These are phyloP conservation scores for Beauveria sp. DNA, from an alignment of 2,329 filamentous ascomycete species.

Conservation along the genomic window DNA sequence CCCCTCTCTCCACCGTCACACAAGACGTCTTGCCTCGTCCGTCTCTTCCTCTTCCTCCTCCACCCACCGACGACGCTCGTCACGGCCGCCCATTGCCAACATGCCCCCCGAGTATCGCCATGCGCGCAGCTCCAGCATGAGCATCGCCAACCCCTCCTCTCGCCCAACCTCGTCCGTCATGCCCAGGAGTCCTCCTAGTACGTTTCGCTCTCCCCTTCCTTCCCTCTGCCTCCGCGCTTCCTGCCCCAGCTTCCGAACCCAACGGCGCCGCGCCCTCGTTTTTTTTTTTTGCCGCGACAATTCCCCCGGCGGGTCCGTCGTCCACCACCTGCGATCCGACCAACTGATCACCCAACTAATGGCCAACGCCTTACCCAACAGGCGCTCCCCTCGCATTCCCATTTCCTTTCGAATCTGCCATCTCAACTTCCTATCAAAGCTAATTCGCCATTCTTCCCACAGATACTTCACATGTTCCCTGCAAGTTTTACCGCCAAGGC, in stretches of 20 bases:
- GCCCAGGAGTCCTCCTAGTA: constrained; percentile 56
- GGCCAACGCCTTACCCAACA: constrained; percentile 13
- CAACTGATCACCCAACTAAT: background rate
- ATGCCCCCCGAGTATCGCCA: constrained; percentile 47
- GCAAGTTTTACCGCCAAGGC: constrained; percentile 98
- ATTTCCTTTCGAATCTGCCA: background rate
- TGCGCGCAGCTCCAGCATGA: constrained; percentile 50
- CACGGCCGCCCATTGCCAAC: constrained; percentile 8
- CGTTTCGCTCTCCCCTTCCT: constrained; percentile 21
- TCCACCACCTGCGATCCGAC: background rate
- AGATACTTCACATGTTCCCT: constrained; percentile 97
- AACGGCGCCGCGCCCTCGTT: background rate
- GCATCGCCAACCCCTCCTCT: constrained; percentile 32
- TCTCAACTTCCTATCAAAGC: constrained; percentile 1
- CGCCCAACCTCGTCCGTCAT: constrained; percentile 44
- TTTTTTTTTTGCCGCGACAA: constrained; percentile 4
- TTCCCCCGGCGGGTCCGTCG: background rate
- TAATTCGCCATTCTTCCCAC: constrained; percentile 18
- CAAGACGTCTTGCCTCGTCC: constrained; percentile 12
- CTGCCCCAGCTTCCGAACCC: background rate
- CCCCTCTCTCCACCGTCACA: constrained; percentile 9
- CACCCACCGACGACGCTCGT: constrained; percentile 11
- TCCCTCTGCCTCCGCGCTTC: background rate
- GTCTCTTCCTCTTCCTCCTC: constrained; percentile 10
- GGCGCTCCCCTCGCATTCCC: background rate